Base-by-base conservation (phyloP, 495 filamentous ascomycete species). In the Penicillium pancosmium region DNA sequence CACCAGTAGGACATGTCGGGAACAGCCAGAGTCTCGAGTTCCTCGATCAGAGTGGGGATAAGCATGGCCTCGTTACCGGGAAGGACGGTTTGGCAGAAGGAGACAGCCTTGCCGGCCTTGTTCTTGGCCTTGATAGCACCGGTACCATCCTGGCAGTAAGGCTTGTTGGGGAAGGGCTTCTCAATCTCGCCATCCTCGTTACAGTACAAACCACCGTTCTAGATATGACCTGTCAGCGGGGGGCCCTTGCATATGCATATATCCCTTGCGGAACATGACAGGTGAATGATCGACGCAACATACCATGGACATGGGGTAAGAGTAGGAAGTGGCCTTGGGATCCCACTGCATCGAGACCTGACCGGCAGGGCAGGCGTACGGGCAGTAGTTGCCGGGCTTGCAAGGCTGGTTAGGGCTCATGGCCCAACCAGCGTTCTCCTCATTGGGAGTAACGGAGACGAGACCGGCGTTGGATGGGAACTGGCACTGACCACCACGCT, bases 1-100 rank as follows among this genome's bases (percentile, higher is more conserved):
- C 78, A 84, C 90, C 89, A 94, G 71, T 93, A 93, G 54, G 73
- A 78, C 23, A 78, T 70, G 47, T 82, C 88, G 4, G 91, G 90
- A 46, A 93, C 89, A 52, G 91, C 89, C 38, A 94, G 73, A 40
- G 80, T 82, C 9, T 75, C 72, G 13, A 73, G 60, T 18, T 70
- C 66, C 33, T 77, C 60, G 35, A 93, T 86, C 62, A 85, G 68
- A 31, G 88, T 92, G 12, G 90, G 89, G 68, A 93, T 94, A 60
- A 92, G 76, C 91, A 94, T 94, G 54, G 88, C 87, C 74, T 94
- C 91, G 68, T 91, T 90, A n/a, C 91, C 91, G 12, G 90, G 91
- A 52, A 92, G 71, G 38, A 92, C 89, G 3, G 90, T 94, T 68
- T 94, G 91, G 67, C 91, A 94, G 70, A 92, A 89, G 4, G 90